Conservation (phyloP, 805 yeast species). For the Candida maltosa region DNA sequence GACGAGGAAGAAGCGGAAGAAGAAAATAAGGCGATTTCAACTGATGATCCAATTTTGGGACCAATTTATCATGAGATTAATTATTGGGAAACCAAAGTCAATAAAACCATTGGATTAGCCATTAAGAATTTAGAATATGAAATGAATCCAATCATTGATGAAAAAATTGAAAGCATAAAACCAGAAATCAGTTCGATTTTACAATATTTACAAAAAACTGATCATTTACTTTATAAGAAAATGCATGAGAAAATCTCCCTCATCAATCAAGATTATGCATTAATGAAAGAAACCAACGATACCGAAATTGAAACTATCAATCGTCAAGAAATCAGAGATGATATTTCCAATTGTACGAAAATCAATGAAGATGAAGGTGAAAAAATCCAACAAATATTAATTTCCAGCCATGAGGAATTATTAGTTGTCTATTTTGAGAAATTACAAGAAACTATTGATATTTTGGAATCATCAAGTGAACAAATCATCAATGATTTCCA, state of each 20-base stretch:
- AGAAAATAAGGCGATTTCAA: slow-evolving; percentile 4
- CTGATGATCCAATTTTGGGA: slow-evolving; percentile 6
- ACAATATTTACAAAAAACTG: slow-evolving; percentile 23
- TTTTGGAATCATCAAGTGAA: slow-evolving; percentile 73
- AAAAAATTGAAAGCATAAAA: slow-evolving; percentile 21
- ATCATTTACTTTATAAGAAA: slow-evolving; percentile 26
- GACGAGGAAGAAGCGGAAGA: no score
- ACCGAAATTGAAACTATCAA: slow-evolving; percentile 16
- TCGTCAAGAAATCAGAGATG: slow-evolving; percentile 36
- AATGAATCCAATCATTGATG: slow-evolving; percentile 24
- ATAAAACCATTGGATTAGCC: slow-evolving; percentile 33
- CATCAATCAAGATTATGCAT: slow-evolving; percentile 32
- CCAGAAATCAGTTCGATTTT: slow-evolving; percentile 22
- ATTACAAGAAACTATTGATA: slow-evolving; percentile 51
- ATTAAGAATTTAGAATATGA: slow-evolving; percentile 27
- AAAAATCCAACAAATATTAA: slow-evolving; percentile 21
- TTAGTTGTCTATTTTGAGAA: slow-evolving; percentile 26
- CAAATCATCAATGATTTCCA: slow-evolving; percentile 64
- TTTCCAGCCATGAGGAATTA: slow-evolving; percentile 23
- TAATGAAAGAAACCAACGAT: slow-evolving; percentile 20
- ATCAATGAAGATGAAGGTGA: slow-evolving; percentile 18
- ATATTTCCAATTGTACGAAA: slow-evolving; percentile 22
- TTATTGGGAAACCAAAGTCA: slow-evolving; percentile 31
- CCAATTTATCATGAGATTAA: slow-evolving; percentile 27
- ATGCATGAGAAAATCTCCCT: slow-evolving; percentile 25